Base-by-base conservation (phyloP, 2,329 filamentous ascomycete species). In the Chalaropsis ovoidea region DNA sequence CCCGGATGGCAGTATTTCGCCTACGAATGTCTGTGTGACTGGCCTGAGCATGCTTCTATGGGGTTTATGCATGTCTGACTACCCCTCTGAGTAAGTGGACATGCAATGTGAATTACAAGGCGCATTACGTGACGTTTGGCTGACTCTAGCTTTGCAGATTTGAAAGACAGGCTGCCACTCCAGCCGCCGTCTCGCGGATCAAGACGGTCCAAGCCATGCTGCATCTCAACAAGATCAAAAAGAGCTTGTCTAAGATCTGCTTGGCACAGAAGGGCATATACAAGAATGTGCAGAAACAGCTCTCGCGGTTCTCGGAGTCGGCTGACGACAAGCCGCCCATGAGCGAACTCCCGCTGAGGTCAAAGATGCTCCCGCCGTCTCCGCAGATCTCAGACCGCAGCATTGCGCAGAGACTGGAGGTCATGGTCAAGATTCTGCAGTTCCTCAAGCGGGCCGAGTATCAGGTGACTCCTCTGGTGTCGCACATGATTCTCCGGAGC, bases 371-470 rank as follows among this genome's bases (percentile, higher is more conserved):
- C 2, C 31, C 8, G 3, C n/a, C n/a, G 15, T 13, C 8, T 39
- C 35, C 6, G 17, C 5, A 47, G 6, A 15, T 41, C n/a, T 35
- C 41, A 2, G n/a, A 31, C 6, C 41, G n/a, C 43, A 47, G 8
- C 2, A 31, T 62, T 47, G 60, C 60, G 3, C 41, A 62, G 41
- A 43, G 22, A 22, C 60, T 62, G 4, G 24, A 45, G 22, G 15
- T 62, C 35, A 45, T 62, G 60, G 60, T 45, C 41, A 62, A 62
- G 27, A 62, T 62, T 62, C 6, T 62, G 60, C 41, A 47, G 42
- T 31, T 45, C 5, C 31, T 43, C 41, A 62, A 62, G 60, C 22
- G 24, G 22, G 27, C 60, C 6, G 19, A 45, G 41, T 31, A 45
- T 31, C 41, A 45, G 7, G 15, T 27, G 24, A 62, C 60, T 1